Evolutionary conservation across 2,329 filamentous ascomycete genomes (phyloP), one percentile per base, ranked within the genome.

Genomic region (Fusarium sp.): DNA sequence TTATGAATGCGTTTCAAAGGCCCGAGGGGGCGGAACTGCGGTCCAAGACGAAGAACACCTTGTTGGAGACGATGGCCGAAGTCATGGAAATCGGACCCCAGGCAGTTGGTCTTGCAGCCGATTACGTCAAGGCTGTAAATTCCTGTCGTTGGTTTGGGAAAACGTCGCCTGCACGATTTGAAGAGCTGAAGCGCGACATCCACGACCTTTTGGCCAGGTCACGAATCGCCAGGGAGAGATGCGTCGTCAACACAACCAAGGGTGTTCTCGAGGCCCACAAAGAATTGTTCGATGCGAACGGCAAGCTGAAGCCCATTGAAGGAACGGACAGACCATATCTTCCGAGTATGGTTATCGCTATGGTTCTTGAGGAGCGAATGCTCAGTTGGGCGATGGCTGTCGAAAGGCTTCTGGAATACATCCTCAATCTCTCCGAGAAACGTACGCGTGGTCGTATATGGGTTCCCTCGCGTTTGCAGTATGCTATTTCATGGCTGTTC

Each of bases 301-400:
- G 82, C 3, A 71, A 72, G 6, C 59, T 84, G 1, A 80, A 77
- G 18, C 20, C 72, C 2, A 58, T 74, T 0, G 70, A 72, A 4
- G 63, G 71, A 11, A 31, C 54, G 3, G 69, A 73, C 0, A 68
- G 75, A 6, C 73, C 75, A 0, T 71, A 75, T 9, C 58, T 84
- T 3, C 74, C 77, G 0, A 82, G 80, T 1, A 76, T 85, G n/a
- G 74, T 84, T 4, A 64, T 83, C 5, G 78, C 79, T 15, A 83
- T 86, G 80, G 80, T 84, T 6, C 76, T 83, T 9, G 82, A 85
- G 54, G 83, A 85, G 70, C 77, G 80, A 15, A 75, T 84, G 8
- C 63, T 70, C 16, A 73, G 50, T 7, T 57, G 66, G n/a, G 69
- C 70, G 0, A 46, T 30, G 1, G 71, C 77, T 0, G 74, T 78